Evolutionary conservation across 345 rosid species (phyloP).

Genomic region (Corymbia maculata): DNA sequence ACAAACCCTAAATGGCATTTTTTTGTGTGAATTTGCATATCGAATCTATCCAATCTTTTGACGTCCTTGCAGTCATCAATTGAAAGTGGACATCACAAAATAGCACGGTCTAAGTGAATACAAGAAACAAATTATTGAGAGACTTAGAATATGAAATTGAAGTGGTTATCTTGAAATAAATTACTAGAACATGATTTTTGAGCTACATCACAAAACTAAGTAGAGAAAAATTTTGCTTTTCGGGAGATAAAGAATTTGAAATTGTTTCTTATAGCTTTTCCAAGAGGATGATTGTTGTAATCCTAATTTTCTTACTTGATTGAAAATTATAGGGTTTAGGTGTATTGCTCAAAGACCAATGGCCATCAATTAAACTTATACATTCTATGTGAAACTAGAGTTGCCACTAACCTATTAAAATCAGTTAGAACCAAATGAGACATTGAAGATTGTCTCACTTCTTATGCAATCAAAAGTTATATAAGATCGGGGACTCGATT

Average conservation of each 20-base stretch:
- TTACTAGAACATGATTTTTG: background rate
- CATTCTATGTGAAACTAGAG: background rate
- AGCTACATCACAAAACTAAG: background rate
- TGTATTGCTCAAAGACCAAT: too few relatives aligned
- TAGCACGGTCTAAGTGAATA: background rate
- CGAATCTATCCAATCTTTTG: background rate
- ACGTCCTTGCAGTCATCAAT: background rate
- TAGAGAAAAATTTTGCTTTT: background rate
- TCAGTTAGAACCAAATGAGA: too few relatives aligned
- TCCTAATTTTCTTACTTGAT: accelerated
- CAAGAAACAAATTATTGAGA: background rate
- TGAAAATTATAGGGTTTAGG: background rate
- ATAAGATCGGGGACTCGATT: accelerated
- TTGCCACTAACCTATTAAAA: background rate
- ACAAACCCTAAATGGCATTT: background rate
- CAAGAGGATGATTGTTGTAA: background rate
- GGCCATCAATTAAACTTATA: too few relatives aligned
- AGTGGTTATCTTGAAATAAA: background rate
- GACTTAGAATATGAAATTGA: background rate
- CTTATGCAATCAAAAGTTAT: too few relatives aligned
- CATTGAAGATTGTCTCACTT: background rate
- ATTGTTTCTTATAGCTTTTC: background rate
- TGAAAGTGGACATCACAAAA: background rate
- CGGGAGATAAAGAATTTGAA: background rate
- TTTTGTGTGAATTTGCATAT: background rate